These are phyloP conservation scores for Bolboschoenus planiculmis DNA, from an alignment of 176 grass and related monocot genomes.

Conservation along the genomic window DNA sequence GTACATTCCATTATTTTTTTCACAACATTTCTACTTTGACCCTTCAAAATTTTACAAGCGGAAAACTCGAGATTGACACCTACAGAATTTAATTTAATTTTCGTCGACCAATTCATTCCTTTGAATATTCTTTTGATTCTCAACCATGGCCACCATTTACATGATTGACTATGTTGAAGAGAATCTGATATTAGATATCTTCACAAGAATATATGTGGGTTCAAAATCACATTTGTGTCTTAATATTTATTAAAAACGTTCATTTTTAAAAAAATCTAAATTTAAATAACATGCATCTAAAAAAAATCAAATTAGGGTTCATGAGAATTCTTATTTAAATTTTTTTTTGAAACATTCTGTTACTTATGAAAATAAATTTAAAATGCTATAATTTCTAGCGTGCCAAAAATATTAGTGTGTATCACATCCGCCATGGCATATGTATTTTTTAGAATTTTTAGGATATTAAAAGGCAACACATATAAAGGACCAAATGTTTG, in stretches of 20 bases:
- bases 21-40: neutral
- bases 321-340: no score
- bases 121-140: slow-evolving; percentile 8
- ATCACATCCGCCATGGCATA: no score
- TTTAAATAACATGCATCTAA: no score
- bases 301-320: no score
- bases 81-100: neutral
- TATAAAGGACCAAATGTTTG: no score
- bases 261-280: neutral
- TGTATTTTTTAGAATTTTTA: no score
- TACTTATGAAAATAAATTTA: no score
- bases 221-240: neutral
- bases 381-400: no score
- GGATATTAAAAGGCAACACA: no score
- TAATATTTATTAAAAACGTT: no score
- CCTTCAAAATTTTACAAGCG: neutral
- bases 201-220: neutral
- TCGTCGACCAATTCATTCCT: neutral
- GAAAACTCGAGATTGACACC: neutral
- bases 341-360: no score
- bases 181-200: neutral
- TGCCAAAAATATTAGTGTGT: no score
- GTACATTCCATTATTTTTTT: neutral
- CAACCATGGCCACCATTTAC: neutral
- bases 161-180: neutral